Evolutionary conservation across 225 moss, liverwort and hornwort species (phyloP), one percentile per base, ranked within the genome.

Genomic region (Marchantia polymorpha): DNA sequence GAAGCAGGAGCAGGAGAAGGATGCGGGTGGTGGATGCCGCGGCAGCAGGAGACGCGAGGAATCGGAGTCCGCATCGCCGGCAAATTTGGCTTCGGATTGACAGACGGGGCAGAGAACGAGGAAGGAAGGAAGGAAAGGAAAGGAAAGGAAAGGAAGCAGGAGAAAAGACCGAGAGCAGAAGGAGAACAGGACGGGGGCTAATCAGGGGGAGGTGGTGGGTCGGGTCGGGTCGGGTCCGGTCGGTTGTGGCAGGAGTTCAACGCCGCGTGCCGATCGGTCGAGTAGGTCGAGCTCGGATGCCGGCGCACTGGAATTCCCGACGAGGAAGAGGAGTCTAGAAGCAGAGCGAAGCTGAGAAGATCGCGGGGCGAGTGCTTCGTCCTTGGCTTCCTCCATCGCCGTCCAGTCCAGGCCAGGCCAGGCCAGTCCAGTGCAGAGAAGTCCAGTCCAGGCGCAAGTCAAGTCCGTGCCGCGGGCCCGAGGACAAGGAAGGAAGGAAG

Each of bases 261-360:
- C 39, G 63, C 61, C 64, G 76, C 76, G 76, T 77, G 58, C 58
- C 46, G 75, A 59, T 75, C 22, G 46, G 60, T 27, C 15, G 52
- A 52, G 25, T 55, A 74, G 58, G 30, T 22, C 9, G 5, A 39
- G 5, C 5, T 39, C 74, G 52, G 53, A 74, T 14, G 29, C 74
- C 27, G n/a, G n/a, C 74, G 29, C 55, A 51, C 7, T 69, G 69
- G 7, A 49, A 13, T 20, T 0, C 48, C 70, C 22, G 19, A 22
- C 15, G 74, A 74, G 15, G 60, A 4, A 10, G 10, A 69, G 68
- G 68, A 4, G 39, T 39, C 39, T 39, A 60, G 67, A 69, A 30
- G 4, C 30, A 13, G 11, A 27, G 69, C 30, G 4, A 39, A 7
- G 15, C 14, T 54, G 50, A 54, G 53, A 8, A 8, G 12, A 12